Evolutionary conservation across 2,329 filamentous ascomycete species (phyloP), one percentile per base, ranked within the genome.

Genomic region (Aspergillus pseudotamarii): DNA sequence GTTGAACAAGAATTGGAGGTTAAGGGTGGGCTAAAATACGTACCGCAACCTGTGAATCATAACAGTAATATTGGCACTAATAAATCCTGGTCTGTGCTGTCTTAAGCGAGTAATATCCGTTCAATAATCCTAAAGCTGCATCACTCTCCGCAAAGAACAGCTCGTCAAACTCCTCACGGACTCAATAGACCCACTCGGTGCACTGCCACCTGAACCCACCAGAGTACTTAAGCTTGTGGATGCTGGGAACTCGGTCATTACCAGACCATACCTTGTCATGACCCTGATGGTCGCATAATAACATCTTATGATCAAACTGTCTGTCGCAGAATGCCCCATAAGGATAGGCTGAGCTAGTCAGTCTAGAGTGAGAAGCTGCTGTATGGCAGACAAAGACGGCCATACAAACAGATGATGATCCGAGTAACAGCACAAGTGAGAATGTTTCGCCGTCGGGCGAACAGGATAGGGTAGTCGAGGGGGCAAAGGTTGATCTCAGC

Each of bases 131-230:
- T 5, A 16, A 14, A 2, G 4, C 4, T 6, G 14, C 34, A 36
- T 5, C 1, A 16, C 5, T 16, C 34, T 2, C 14, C 0, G 34
- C 14, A 2, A 36, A 36, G 5, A 2, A 36, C 5, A 0, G 34
- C 16, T 36, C 14, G 34, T 36, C 1, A 0, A 16, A 36, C 5
- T 16, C 14, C 14, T 16, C 34, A 14, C 12, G 34, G 12, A 36
- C 14, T 16, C 1, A 14, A 5, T n/a, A n/a, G 16, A 41, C 16
- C 3, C 6, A 4, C 38, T 9, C 0, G 1, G 1, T 41, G 38
- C 38, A 41, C 38, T 4, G 16, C 38, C 38, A 19, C 19, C 16
- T 38, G 14, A 19, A 38, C 19, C 14, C 14, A 38, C 36, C 5
- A 19, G 14, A 8, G 36, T 19, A 38, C 5, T 19, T 19, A 19